phyloP scores from a whole-genome alignment of 305 asterid genomes.

The Andrographis paniculata region DNA sequence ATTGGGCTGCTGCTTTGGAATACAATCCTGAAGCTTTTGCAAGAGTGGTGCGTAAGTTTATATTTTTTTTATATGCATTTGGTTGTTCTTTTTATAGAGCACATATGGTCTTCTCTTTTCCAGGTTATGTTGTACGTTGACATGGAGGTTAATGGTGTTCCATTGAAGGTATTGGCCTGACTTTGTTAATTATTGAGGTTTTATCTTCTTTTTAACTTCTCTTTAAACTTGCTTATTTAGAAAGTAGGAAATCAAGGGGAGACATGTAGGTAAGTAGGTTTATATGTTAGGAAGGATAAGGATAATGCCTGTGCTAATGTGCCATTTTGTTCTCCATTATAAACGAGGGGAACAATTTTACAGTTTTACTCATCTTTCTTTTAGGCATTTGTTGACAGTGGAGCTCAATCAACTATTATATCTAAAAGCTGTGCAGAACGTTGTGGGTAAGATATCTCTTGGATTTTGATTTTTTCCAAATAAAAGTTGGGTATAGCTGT shows the following conservation, averaged over 20 bases:
- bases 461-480: slow-evolving; percentile 9
- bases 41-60: slow-evolving; percentile 63
- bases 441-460: slow-evolving; percentile 51
- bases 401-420: slow-evolving; percentile 97
- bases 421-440: slow-evolving; percentile 98
- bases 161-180: slow-evolving; percentile 61
- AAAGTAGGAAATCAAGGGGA: not conserved
- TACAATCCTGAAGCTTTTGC: slow-evolving; percentile 96
- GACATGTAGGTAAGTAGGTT: too few species aligned
- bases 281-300: not conserved
- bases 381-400: slow-evolving; percentile 99
- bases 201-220: slow-evolving; percentile 13
- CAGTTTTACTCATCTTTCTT: slow-evolving; percentile 17
- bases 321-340: slow-evolving; percentile 9
- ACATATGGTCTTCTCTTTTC: slow-evolving; percentile 3
- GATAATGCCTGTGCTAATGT: slow-evolving; percentile 6
- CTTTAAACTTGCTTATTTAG: not conserved
- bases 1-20: slow-evolving; percentile 94
- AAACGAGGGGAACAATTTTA: not conserved
- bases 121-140: slow-evolving; percentile 98
- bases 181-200: slow-evolving; percentile 12
- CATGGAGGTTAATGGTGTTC: slow-evolving; percentile 97
- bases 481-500: slow-evolving; percentile 1
- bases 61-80: slow-evolving; percentile 6
- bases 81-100: slow-evolving; percentile 11